These are phyloP conservation scores for Warburgia ugandensis DNA, from an alignment of 164 flowering plant species.

Conservation along the genomic window DNA sequence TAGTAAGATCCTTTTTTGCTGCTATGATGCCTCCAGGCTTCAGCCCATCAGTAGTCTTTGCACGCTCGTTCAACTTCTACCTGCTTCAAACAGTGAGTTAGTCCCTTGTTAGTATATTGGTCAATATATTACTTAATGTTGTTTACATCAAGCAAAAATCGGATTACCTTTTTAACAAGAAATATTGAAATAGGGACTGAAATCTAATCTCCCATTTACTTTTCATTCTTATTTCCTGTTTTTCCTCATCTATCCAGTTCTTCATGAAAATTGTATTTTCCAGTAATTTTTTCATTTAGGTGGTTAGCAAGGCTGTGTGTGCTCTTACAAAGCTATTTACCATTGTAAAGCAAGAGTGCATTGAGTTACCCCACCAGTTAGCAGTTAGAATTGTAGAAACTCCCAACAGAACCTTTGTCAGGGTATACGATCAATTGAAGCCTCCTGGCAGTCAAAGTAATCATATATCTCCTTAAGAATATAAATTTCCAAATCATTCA, in stretches of 20 bases:
- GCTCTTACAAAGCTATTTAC: conserved; percentile 52
- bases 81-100: conserved; percentile 64
- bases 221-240: no score
- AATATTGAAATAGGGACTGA: no score
- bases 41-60: conserved; percentile 40
- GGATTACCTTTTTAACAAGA: no score
- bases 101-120: no score
- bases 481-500: no score
- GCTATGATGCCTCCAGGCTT: conserved; percentile 52
- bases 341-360: conserved; percentile 46
- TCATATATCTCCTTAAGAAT: no score
- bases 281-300: neutral
- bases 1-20: conserved; percentile 55
- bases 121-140: no score
- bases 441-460: conserved; percentile 41
- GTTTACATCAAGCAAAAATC: no score
- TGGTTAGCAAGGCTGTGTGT: conserved; percentile 36
- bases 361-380: conserved; percentile 32
- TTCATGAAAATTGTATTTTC: no score
- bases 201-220: no score
- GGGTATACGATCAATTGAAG: conserved; percentile 78
- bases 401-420: conserved; percentile 63
- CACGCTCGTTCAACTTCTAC: conserved; percentile 39
- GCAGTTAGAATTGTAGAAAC: conserved; percentile 44
- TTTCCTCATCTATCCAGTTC: no score